These are phyloP conservation scores for Backusella parvicylindrica DNA, from an alignment of 192 early-diverging fungal genomes.

Conservation along the genomic window DNA sequence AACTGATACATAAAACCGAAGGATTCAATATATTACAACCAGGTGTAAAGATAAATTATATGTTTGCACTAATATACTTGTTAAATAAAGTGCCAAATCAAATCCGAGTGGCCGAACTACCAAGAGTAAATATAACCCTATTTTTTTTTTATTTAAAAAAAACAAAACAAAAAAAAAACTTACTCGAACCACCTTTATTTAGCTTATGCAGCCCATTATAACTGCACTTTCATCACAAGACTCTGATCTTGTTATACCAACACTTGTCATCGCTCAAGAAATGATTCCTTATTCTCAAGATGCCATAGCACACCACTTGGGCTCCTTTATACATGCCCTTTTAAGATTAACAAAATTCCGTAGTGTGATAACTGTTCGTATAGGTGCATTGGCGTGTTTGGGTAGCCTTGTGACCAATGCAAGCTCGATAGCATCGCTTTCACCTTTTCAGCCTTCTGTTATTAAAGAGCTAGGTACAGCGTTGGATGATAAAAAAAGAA, in stretches of 20 bases:
- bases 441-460: conserved; percentile 58
- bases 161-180: background rate
- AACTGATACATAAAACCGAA: conserved; percentile 52
- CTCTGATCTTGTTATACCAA: conserved; percentile 58
- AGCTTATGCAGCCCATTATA: conserved; percentile 77
- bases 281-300: conserved; percentile 61
- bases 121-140: conserved; percentile 40
- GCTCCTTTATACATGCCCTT: conserved; percentile 10
- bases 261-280: conserved; percentile 67
- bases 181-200: background rate
- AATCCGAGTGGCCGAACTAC: conserved; percentile 68
- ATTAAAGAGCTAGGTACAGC: conserved; percentile 58
- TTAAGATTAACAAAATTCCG: conserved; percentile 1
- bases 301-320: conserved; percentile 15
- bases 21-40: conserved; percentile 11
- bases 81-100: conserved; percentile 77
- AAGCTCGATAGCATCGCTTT: conserved; percentile 47
- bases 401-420: conserved; percentile 52
- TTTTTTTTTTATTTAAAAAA: background rate
- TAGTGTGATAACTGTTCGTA: conserved; percentile 45
- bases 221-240: conserved; percentile 65
- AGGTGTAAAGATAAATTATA: conserved; percentile 60
- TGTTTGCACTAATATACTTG: conserved; percentile 76
- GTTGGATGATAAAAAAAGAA: conserved; percentile 85
- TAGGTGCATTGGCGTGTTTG: conserved; percentile 64